These are phyloP conservation scores for Pythium vanterpoolii DNA, from an alignment of 352 stramenopile species.

Conservation along the genomic window DNA sequence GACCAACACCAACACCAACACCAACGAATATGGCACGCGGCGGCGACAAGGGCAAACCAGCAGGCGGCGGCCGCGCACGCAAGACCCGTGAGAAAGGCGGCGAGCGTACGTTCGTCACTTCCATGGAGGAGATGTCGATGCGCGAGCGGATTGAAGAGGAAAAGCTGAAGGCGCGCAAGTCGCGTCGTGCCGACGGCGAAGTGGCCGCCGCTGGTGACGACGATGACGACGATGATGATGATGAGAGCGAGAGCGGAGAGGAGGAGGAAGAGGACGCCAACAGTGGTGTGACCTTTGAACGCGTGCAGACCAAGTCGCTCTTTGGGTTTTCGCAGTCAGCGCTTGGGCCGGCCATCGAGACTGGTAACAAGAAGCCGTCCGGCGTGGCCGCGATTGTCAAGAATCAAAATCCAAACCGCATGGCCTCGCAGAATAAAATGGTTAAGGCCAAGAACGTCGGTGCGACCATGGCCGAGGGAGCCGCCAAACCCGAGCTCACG, in stretches of 20 bases:
- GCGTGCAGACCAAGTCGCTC: constrained; percentile 69
- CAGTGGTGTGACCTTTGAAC: constrained; percentile 63
- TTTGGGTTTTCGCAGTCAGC: constrained; percentile 66
- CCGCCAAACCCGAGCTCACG: constrained; percentile 67
- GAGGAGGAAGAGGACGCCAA: constrained; percentile 41
- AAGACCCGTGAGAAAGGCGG: constrained; percentile 73
- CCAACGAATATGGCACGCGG: constrained; percentile 12
- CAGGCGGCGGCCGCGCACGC: constrained; percentile 33
- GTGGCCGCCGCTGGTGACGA: constrained; percentile 36
- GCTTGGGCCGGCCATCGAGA: constrained; percentile 51
- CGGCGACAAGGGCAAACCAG: constrained; percentile 52
- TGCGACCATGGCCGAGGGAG: constrained; percentile 31
- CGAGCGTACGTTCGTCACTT: constrained; percentile 77
- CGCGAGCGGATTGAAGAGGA: constrained; percentile 72
- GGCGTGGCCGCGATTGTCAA: constrained; percentile 68
- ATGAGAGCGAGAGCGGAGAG: constrained; percentile 22
- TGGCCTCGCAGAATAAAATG: constrained; percentile 67
- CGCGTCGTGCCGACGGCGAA: constrained; percentile 46
- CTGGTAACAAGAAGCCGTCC: constrained; percentile 67
- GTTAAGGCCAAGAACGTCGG: constrained; percentile 88
- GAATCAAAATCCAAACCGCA: constrained; percentile 81
- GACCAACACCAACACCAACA: constrained; percentile 4
- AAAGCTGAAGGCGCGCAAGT: constrained; percentile 67
- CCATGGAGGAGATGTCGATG: constrained; percentile 76
- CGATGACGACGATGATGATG: constrained; percentile 50